Base-by-base conservation (phyloP, 2,329 filamentous ascomycete species). In the Curvularia lunata region DNA sequence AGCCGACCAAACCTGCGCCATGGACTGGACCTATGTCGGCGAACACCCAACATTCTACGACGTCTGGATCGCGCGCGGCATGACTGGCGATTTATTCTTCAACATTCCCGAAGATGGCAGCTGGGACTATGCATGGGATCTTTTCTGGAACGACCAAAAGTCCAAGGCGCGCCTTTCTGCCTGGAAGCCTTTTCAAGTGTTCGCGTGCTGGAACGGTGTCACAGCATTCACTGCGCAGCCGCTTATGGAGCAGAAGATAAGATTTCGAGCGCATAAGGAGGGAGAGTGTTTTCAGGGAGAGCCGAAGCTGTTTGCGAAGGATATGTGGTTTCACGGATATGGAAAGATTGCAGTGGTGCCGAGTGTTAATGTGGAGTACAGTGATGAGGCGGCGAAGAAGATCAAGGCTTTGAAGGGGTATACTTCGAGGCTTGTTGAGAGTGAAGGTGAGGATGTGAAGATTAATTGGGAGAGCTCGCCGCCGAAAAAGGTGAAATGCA, bases 181-280 rank as follows among this genome's bases (percentile, higher is more conserved):
- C 0, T 69, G 75, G 23, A 70, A 73, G n/a, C 84, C 85, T 0
- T 83, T 87, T 58, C 86, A 87, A 67, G 85, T 86, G 0, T 87
- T 85, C 57, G 70, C 84, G 0, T 88, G 86, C 69, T 87, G 85
- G 85, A 86, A 87, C 57, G 86, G 85, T 2, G 83, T 81, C 0
- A 77, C 78, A 0, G 80, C 78, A 0, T 81, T 87, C 50, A 74
- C 73, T 0, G 84, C 83, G 0, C 71, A 73, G 40, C 82, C 84
- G 0, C 67, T 87, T 8, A 56, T 85, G 4, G 72, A 78, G 13
- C 64, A 74, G 0, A 74, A 73, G 9, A 68, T 86, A 2, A 60
- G 67, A 5, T 87, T 87, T 64, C 78, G 85, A 1, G 65, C 63
- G 1, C 64, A 72, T 5, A 57, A 68, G 16, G 63, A 72, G 16